A percentile compares a stretch with the other conserved stretches of the same genome.
Conservation (phyloP, 441 rosid genomes). For the Gossypium trilobum region DNA sequence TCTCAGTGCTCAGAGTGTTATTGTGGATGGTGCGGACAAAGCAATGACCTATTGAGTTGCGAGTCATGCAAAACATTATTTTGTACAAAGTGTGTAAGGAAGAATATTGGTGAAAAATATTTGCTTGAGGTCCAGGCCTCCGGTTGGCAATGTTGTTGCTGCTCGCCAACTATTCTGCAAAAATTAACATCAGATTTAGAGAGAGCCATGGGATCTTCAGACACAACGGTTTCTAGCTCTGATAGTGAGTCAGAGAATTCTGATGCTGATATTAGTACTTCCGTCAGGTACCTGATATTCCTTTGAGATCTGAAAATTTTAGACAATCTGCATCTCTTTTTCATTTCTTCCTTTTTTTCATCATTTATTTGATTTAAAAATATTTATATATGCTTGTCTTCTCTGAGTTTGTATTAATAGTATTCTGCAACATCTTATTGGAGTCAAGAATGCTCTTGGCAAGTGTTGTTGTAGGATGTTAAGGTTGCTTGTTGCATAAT, state of each 20-base stretch:
- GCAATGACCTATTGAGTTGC: conserved; percentile 64
- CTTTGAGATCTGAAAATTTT: conserved; percentile 4
- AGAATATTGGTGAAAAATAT: conserved; percentile 75
- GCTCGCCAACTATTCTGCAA: conserved; percentile 69
- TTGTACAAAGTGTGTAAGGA: conserved; percentile 68
- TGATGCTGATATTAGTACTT: conserved; percentile 41
- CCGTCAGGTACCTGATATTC: conserved; percentile 41
- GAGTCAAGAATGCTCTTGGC: not conserved
- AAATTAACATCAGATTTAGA: conserved; percentile 58
- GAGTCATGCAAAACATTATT: conserved; percentile 67
- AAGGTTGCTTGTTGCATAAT: not conserved
- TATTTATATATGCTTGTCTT: not conserved
- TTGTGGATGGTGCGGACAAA: conserved; percentile 90
- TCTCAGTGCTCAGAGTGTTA: conserved; percentile 55
- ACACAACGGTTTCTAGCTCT: conserved; percentile 44
- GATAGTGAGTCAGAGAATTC: conserved; percentile 74
- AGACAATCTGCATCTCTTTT: not conserved
- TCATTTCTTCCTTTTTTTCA: not conserved
- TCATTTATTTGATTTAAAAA: conserved; percentile 5
- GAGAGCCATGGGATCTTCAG: conserved; percentile 55
- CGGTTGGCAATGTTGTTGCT: conserved; percentile 82
- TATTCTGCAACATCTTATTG: not conserved
- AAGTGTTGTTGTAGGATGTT: not conserved
- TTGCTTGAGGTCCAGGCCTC: conserved; percentile 52
- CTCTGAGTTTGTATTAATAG: not conserved